Percentiles rank a stretch among this genome's conserved stretches.
phyloP scores from a whole-genome alignment of 140 eudicot species.

The Senecio squalidus region DNA sequence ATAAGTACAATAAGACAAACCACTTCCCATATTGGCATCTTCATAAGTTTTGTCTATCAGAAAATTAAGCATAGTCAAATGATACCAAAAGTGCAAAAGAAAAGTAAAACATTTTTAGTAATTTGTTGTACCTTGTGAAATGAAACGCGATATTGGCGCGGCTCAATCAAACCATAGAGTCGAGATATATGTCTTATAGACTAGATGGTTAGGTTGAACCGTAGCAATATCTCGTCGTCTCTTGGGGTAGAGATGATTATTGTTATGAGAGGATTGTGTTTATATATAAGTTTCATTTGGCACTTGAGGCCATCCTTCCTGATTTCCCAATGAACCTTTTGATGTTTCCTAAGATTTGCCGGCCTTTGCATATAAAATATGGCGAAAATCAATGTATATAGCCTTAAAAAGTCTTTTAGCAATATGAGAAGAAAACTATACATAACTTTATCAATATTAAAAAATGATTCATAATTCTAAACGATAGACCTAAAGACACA shows the following conservation, averaged over 20 bases:
- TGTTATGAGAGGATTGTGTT: slow-evolving; percentile 1
- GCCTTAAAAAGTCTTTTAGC: not conserved
- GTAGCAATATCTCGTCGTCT: slow-evolving; percentile 23
- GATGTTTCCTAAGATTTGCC: slow-evolving; percentile 25
- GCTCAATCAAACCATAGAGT: slow-evolving; percentile 29
- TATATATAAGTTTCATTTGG: slow-evolving; percentile 17
- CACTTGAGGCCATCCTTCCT: slow-evolving; percentile 15
- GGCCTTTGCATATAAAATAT: slow-evolving; percentile 14
- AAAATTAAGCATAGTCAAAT: slow-evolving; percentile 6
- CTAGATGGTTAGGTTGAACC: slow-evolving; percentile 19
- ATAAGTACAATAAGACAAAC: slow-evolving; percentile 20
- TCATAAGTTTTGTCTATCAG: slow-evolving; percentile 3
- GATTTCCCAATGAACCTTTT: slow-evolving; percentile 11
- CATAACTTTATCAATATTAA: too few relatives aligned
- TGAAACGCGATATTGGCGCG: slow-evolving; percentile 32
- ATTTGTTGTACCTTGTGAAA: not conserved
- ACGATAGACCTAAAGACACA: too few relatives aligned
- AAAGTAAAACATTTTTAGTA: not conserved
- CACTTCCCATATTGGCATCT: slow-evolving; percentile 9
- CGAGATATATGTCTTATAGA: not conserved
- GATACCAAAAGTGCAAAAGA: slow-evolving; percentile 16
- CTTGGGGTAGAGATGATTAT: not conserved
- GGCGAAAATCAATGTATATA: not conserved
- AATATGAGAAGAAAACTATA: not conserved
- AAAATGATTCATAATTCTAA: too few relatives aligned